These are phyloP conservation scores for Helotiales sp. DNA, from an alignment of 2,329 filamentous ascomycete genomes.

Conservation along the genomic window DNA sequence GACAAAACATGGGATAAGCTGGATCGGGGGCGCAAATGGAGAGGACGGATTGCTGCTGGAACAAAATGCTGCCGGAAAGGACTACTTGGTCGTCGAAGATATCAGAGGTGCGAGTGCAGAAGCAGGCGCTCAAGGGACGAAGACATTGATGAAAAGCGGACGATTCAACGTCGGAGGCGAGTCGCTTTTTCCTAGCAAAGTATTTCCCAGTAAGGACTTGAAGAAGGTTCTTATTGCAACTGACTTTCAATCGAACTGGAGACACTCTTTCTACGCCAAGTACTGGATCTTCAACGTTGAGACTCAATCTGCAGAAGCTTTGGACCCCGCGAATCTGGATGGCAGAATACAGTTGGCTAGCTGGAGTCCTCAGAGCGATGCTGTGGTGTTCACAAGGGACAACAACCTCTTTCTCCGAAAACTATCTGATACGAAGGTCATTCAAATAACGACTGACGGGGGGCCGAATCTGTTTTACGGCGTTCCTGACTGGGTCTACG, in stretches of 20 bases:
- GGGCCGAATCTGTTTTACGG: constrained; percentile 92
- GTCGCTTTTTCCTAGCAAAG: constrained; percentile 60
- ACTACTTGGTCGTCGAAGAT: constrained; percentile 86
- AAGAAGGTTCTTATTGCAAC: constrained; percentile 86
- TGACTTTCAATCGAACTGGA: constrained; percentile 76
- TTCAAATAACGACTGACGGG: constrained; percentile 82
- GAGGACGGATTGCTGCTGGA: constrained; percentile 88
- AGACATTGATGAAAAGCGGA: constrained; percentile 74
- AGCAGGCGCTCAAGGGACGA: constrained; percentile 54
- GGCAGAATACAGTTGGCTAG: constrained; percentile 79
- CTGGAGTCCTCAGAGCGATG: constrained; percentile 88
- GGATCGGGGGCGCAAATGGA: constrained; percentile 75
- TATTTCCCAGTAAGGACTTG: constrained; percentile 81
- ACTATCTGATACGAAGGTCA: constrained; percentile 48
- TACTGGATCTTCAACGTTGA: constrained; percentile 95
- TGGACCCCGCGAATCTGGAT: constrained; percentile 71
- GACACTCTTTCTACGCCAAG: constrained; percentile 82
- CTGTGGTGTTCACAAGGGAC: constrained; percentile 84
- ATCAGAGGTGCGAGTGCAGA: constrained; percentile 63
- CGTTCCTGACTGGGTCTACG: constrained; percentile 96
- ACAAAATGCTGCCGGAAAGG: constrained; percentile 64
- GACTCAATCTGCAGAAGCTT: constrained; percentile 74
- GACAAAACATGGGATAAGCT: constrained; percentile 69
- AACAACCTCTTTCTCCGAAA: constrained; percentile 90
- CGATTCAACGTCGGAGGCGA: constrained; percentile 65